These are phyloP conservation scores for Cytospora mali DNA, from an alignment of 2,329 filamentous ascomycete species.

Conservation along the genomic window DNA sequence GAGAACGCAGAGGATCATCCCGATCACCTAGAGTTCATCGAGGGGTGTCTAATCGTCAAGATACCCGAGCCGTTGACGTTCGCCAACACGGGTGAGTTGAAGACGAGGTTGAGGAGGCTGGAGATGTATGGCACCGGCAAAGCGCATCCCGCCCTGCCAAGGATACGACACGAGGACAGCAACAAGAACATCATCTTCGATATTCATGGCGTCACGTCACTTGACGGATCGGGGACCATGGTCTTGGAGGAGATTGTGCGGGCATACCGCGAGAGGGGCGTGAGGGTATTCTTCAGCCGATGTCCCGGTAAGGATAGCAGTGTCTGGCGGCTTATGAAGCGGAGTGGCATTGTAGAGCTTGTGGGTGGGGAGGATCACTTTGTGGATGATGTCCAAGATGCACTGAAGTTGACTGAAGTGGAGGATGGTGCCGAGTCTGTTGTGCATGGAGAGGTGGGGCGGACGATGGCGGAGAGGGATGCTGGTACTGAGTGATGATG, in stretches of 20 bases:
- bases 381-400: conserved; percentile 81
- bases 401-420: conserved; percentile 76
- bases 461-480: conserved; percentile 26
- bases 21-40: conserved; percentile 80
- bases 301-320: conserved; percentile 49
- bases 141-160: conserved; percentile 85
- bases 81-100: conserved; percentile 92
- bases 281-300: conserved; percentile 74
- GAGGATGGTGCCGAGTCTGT: conserved; percentile 52
- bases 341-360: conserved; percentile 81
- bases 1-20: conserved; percentile 80
- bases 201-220: conserved; percentile 92
- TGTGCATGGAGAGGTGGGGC: conserved; percentile 13
- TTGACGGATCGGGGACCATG: conserved; percentile 92
- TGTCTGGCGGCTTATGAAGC: conserved; percentile 74
- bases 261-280: conserved; percentile 74
- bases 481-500: conserved; percentile 16
- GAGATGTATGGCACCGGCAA: conserved; percentile 87
- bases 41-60: conserved; percentile 93
- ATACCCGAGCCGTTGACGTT: conserved; percentile 97
- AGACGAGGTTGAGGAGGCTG: conserved; percentile 77
- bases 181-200: conserved; percentile 96
- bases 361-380: conserved; percentile 80
- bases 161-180: conserved; percentile 73
- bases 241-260: conserved; percentile 88